A percentile compares a stretch with the other conserved stretches of the same genome.
Evolutionary conservation across 495 filamentous ascomycete genomes (phyloP).

Genomic region (Apodospora peruviana): DNA sequence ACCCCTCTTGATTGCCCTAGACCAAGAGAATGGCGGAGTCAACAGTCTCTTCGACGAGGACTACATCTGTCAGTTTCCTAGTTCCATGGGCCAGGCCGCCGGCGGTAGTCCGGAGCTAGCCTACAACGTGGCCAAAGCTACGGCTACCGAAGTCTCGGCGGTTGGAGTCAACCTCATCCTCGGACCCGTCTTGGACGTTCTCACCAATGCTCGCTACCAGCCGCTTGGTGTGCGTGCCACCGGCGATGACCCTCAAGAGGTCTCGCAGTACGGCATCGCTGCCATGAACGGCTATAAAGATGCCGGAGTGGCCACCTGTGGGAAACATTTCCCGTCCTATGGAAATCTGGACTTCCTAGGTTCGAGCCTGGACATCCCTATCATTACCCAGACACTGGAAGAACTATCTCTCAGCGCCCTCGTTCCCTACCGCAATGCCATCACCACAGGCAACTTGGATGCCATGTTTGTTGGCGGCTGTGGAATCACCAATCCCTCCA

Average conservation of each 20-base stretch:
- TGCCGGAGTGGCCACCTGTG: slow-evolving; percentile 75
- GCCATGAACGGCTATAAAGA: slow-evolving; percentile 87
- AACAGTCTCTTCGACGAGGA: slow-evolving; percentile 91
- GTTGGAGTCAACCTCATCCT: slow-evolving; percentile 89
- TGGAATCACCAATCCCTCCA: slow-evolving; percentile 76
- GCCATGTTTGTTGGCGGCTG: slow-evolving; percentile 92
- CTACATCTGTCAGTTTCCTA: slow-evolving; percentile 86
- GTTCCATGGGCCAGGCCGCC: slow-evolving; percentile 84
- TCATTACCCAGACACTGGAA: slow-evolving; percentile 86
- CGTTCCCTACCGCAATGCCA: slow-evolving; percentile 82
- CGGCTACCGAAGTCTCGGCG: slow-evolving; percentile 76
- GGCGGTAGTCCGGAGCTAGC: slow-evolving; percentile 73
- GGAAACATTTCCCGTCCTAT: slow-evolving; percentile 91
- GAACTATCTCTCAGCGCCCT: slow-evolving; percentile 78
- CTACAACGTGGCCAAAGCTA: slow-evolving; percentile 78
- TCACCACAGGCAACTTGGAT: slow-evolving; percentile 68
- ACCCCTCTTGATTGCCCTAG: slow-evolving; percentile 75
- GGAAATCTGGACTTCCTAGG: slow-evolving; percentile 89
- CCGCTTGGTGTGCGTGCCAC: slow-evolving; percentile 77
- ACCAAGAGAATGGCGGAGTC: slow-evolving; percentile 93
- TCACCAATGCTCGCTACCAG: slow-evolving; percentile 84
- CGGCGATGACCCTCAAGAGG: slow-evolving; percentile 85
- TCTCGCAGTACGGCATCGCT: slow-evolving; percentile 78
- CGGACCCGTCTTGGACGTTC: slow-evolving; percentile 82
- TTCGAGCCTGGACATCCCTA: slow-evolving; percentile 78